Evolutionary conservation across 2,329 filamentous ascomycete genomes (phyloP), one percentile per base, ranked within the genome.

Genomic region (Neonectria punicea): DNA sequence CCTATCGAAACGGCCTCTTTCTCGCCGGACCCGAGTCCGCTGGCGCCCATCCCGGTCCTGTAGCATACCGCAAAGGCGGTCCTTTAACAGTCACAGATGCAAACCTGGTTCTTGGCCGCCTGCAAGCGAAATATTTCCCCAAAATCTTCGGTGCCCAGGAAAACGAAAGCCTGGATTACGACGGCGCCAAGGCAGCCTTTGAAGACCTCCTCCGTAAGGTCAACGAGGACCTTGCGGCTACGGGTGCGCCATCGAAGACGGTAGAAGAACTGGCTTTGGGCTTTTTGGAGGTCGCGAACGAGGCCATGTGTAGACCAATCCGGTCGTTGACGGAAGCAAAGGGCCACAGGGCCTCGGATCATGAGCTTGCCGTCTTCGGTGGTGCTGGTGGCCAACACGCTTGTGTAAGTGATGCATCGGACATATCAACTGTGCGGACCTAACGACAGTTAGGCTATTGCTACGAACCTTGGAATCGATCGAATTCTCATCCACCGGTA

Each of bases 11-110:
- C 63, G 91, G 91, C 0, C 81, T 93, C 1, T 92, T 93, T 67
- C 86, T 89, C 1, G 91, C 93, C 5, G 91, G 91, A 0, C 91
- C 91, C 1, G 90, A 93, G 71, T 91, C 89, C 30, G 90, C 90
- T 1, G 86, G 87, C 36, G 90, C 91, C 10, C 88, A 92, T 73
- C 90, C 91, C 2, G 91, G 91, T 0, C 90, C 91, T 2, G 90
- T 89, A 0, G 92, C 90, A 65, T 93, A 93, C 72, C 83, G 90
- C 16, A 92, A 93, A 74, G 89, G 86, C 1, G 90, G 90, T 0
- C 90, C 90, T 13, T 76, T 92, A 10, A 92, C 90, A 1, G 90
- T 93, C 46, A 93, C 90, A 0, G 90, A 93, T 74, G 90, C 90
- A 0, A 93, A 92, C 69, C 75, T 92, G 2, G 88, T 90, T 70